A percentile compares a stretch with the other conserved stretches of the same genome.
Evolutionary conservation across 2,329 filamentous ascomycete species (phyloP).

Genomic region (Fusarium transvaalense): DNA sequence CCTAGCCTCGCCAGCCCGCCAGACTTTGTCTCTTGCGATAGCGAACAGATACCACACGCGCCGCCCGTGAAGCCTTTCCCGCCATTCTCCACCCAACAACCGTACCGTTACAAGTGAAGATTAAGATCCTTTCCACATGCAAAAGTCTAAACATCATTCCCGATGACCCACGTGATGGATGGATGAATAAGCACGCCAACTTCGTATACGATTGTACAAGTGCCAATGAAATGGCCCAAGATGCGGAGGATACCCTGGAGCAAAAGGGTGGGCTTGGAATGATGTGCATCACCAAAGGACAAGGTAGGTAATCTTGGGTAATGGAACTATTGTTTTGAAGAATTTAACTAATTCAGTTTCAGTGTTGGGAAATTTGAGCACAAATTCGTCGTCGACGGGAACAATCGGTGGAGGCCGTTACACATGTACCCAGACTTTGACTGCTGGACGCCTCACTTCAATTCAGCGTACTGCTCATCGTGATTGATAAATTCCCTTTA

Average conservation of each 20-base stretch:
- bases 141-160: conserved; percentile 25
- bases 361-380: background rate
- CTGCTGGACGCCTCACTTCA: no score
- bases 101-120: conserved; percentile 12
- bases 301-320: background rate
- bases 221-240: background rate
- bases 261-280: background rate
- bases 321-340: no score
- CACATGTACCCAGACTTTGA: background rate
- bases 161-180: conserved; percentile 22
- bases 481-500: no score
- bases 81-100: conserved; percentile 4
- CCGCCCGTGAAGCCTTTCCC: conserved; percentile 25
- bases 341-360: background rate
- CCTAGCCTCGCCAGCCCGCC: conserved; percentile 16
- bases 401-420: background rate
- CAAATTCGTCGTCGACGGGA: background rate
- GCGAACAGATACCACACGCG: conserved; percentile 7
- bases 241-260: conserved; percentile 1
- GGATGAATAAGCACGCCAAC: conserved; percentile 21
- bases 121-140: conserved; percentile 4
- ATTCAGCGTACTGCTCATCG: no score
- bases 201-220: conserved; percentile 14
- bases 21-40: conserved; percentile 14
- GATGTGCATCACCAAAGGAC: background rate